These are phyloP conservation scores for Penicillium waksmanii DNA, from an alignment of 495 filamentous ascomycete species.

Conservation along the genomic window DNA sequence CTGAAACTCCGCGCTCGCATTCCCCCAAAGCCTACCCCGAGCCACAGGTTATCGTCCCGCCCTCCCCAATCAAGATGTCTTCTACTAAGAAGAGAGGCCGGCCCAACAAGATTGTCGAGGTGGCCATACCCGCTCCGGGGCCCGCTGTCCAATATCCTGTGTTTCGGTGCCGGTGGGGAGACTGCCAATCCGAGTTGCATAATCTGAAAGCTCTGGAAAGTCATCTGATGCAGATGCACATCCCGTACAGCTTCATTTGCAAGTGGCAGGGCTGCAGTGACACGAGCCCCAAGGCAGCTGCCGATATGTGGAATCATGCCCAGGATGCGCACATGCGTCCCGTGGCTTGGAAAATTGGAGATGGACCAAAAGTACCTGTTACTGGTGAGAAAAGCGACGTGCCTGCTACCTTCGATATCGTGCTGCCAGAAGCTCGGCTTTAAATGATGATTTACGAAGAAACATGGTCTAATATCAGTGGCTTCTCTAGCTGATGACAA, in stretches of 20 bases:
- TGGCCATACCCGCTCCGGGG: slow-evolving; percentile 8
- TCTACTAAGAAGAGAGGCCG: slow-evolving; percentile 10
- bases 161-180: slow-evolving; percentile 65
- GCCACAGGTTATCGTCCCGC: slow-evolving; percentile 20
- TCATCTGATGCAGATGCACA: slow-evolving; percentile 64
- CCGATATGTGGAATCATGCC: slow-evolving; percentile 62
- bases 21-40: slow-evolving; percentile 2
- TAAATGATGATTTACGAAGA: neutral
- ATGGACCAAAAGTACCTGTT: slow-evolving; percentile 58
- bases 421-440: neutral
- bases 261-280: slow-evolving; percentile 38
- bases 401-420: slow-evolving; percentile 20
- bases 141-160: slow-evolving; percentile 39
- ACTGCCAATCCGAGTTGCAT: slow-evolving; percentile 71
- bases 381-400: slow-evolving; percentile 49
- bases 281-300: slow-evolving; percentile 29
- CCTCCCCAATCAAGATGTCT: slow-evolving; percentile 18
- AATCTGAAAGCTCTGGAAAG: slow-evolving; percentile 71
- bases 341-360: slow-evolving; percentile 66
- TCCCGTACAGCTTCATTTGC: slow-evolving; percentile 36
- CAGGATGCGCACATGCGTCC: slow-evolving; percentile 60
- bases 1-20: neutral
- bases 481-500: slow-evolving; percentile 14
- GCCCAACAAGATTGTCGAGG: slow-evolving; percentile 23
- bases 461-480: neutral